These are phyloP conservation scores for Aspergillus persii DNA, from an alignment of 2,329 filamentous ascomycete species.

Conservation along the genomic window DNA sequence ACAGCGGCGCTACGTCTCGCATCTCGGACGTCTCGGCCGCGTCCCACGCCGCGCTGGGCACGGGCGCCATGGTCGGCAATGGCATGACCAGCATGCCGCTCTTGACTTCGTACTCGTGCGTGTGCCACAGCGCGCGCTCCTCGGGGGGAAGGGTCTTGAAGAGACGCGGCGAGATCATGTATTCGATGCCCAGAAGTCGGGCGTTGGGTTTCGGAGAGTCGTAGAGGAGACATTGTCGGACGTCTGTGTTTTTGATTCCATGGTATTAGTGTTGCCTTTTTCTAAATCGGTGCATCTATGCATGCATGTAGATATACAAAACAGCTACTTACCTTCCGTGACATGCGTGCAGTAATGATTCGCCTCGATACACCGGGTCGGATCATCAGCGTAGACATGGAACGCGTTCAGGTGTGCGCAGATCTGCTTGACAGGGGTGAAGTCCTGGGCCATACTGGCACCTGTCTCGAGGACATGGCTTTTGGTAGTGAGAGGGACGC, in stretches of 20 bases:
- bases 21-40: conserved; percentile 75
- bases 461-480: conserved; percentile 40
- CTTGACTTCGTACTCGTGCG: conserved; percentile 54
- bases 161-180: conserved; percentile 73
- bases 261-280: background rate
- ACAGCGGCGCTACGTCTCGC: conserved; percentile 70
- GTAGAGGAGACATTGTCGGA: conserved; percentile 84
- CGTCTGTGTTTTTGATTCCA: conserved; percentile 47
- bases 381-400: conserved; percentile 75
- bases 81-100: conserved; percentile 46
- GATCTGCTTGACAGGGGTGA: conserved; percentile 69
- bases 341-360: conserved; percentile 85
- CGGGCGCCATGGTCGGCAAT: conserved; percentile 21
- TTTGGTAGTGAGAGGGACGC: conserved; percentile 33
- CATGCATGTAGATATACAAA: background rate
- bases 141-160: conserved; percentile 64
- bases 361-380: conserved; percentile 66
- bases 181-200: conserved; percentile 78
- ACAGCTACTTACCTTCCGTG: conserved; percentile 51
- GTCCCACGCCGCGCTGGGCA: conserved; percentile 66
- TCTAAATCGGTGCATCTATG: background rate
- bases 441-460: conserved; percentile 44
- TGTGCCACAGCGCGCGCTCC: conserved; percentile 78
- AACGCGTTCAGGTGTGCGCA: conserved; percentile 87
- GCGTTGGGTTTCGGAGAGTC: conserved; percentile 66